Evolutionary conservation across 2,329 filamentous ascomycete species (phyloP), one percentile per base, ranked within the genome.

Genomic region (Pyricularia sp.): DNA sequence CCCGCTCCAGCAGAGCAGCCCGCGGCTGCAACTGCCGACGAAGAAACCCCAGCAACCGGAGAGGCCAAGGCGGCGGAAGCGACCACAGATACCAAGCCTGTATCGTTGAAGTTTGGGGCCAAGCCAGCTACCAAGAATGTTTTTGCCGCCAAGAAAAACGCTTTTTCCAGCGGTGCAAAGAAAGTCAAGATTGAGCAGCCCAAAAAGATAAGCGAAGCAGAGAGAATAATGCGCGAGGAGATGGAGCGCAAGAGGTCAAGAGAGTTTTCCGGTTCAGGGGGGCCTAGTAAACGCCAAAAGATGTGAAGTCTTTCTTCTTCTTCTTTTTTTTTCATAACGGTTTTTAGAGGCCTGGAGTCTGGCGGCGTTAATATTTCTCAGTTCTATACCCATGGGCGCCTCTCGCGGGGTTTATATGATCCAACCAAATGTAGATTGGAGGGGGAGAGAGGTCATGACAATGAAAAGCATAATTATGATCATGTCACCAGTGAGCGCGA

Each of bases 211-310:
- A 93, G 89, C 71, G 91, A 96, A 72, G 88, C 88, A 3, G 91
- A 93, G 76, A 83, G 88, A 64, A 96, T 94, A 71, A 96, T 96
- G 92, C 90, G 88, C 75, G 88, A 90, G 70, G 89, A 93, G 72
- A 82, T 91, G 75, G 88, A 91, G 70, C 81, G 82, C 68, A 92
- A 91, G 73, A 80, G 87, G 65, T 75, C 80, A 40, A 78, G 84
- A 62, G 82, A 79, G 10, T 72, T 72, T 4, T 74, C 74, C 1
- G 80, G 81, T 12, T 63, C 49, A 22, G 79, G 79, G 61, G 74
- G 77, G 7, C 75, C 78, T 0, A 75, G 76, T 62, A 87, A 87
- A 76, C 84, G 82, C 70, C 82, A 78, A 66, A 79, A 77, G 68
- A 79, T 72, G 67, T 77, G 70, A 60, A 61, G 12, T 60, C n/a